Evolutionary conservation across 108 stramenopile genomes (phyloP).

Genomic region (Pseudonitzschia multiseries): DNA sequence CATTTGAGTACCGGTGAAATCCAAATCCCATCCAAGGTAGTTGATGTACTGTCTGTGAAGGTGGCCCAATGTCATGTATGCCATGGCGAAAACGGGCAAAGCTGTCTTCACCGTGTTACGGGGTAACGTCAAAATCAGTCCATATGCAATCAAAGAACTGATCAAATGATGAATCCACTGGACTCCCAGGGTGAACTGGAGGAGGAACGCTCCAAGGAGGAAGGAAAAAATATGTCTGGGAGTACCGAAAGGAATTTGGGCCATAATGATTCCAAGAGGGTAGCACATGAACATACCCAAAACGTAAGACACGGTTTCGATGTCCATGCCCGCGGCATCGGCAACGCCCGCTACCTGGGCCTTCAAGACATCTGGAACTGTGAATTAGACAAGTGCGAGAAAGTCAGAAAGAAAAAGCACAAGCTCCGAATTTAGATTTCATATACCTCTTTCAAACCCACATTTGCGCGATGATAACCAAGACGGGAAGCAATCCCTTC

Average conservation of each 20-base stretch:
- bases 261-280: conserved; percentile 88
- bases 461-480: no score
- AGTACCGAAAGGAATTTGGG: conserved; percentile 73
- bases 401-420: background rate
- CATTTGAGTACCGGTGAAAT: conserved; percentile 96
- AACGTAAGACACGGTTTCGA: conserved; percentile 82
- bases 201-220: conserved; percentile 84
- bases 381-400: background rate
- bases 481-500: background rate
- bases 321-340: conserved; percentile 79
- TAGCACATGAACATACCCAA: conserved; percentile 89
- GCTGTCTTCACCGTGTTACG: conserved; percentile 64
- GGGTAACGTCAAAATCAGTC: conserved; percentile 77
- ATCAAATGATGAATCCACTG: conserved; percentile 98
- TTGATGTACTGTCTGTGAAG: conserved; percentile 94
- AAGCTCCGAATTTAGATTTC: no score
- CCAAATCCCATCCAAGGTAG: conserved; percentile 95
- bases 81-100: conserved; percentile 88
- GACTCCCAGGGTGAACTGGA: conserved; percentile 87
- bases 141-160: conserved; percentile 84
- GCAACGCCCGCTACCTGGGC: conserved; percentile 60
- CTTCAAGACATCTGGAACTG: conserved; percentile 76
- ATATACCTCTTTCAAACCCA: no score
- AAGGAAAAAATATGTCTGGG: conserved; percentile 88
- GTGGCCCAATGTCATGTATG: conserved; percentile 89